Conservation (phyloP, 352 stramenopile genomes). For the Globisporangium nunn region DNA sequence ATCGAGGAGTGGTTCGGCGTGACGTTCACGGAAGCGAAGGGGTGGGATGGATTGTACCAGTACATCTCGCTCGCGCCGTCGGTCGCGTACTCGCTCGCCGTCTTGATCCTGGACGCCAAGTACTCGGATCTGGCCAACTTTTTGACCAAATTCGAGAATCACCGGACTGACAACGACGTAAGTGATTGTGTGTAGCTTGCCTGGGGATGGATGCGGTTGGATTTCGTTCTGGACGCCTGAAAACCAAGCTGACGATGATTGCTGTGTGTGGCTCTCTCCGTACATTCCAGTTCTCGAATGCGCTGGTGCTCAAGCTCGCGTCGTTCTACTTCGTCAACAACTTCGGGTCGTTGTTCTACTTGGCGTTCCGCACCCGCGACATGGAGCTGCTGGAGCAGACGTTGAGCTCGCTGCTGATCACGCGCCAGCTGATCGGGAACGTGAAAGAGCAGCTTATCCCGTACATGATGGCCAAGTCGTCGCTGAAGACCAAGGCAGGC, state of each 20-base stretch:
- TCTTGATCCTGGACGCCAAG: slow-evolving; percentile 70
- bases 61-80: slow-evolving; percentile 69
- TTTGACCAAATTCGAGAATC: slow-evolving; percentile 92
- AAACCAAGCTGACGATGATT: not conserved
- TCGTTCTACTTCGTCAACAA: slow-evolving; percentile 98
- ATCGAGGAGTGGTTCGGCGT: slow-evolving; percentile 66
- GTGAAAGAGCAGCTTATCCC: slow-evolving; percentile 74
- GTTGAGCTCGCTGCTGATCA: slow-evolving; percentile 79
- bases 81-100: slow-evolving; percentile 65
- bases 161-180: slow-evolving; percentile 85
- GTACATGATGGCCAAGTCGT: slow-evolving; percentile 71
- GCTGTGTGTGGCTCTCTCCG: not conserved
- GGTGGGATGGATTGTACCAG: slow-evolving; percentile 56
- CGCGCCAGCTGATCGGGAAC: slow-evolving; percentile 74
- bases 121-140: slow-evolving; percentile 89
- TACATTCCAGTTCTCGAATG: slow-evolving; percentile 71
- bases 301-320: slow-evolving; percentile 96
- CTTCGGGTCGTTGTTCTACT: slow-evolving; percentile 95
- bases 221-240: not conserved
- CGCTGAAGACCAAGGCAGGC: slow-evolving; percentile 74
- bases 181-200: slow-evolving; percentile 12
- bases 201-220: not conserved
- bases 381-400: slow-evolving; percentile 89
- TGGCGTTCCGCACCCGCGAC: slow-evolving; percentile 88
- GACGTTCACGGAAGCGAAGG: slow-evolving; percentile 47